Conservation (phyloP, 176 grass and related monocot genomes). For the Luzula sylvatica region DNA sequence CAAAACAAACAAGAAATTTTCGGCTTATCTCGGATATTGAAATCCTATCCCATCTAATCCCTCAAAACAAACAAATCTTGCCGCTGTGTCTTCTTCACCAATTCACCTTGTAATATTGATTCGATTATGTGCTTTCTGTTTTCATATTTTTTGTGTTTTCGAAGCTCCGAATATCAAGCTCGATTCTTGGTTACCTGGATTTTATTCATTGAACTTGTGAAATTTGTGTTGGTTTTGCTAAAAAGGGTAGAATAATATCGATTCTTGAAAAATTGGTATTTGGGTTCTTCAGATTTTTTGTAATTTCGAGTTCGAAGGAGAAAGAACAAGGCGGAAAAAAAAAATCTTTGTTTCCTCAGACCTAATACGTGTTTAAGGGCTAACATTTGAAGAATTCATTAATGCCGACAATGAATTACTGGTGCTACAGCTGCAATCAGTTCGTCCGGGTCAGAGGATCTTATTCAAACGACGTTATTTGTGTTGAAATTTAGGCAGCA, state of each 20-base stretch:
- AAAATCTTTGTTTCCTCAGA: not conserved
- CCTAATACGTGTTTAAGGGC: slow-evolving; percentile 4
- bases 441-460: slow-evolving; percentile 29
- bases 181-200: not conserved
- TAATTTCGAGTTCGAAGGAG: not conserved
- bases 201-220: slow-evolving; percentile 8
- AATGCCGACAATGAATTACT: slow-evolving; percentile 29
- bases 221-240: not conserved
- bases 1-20: no score
- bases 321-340: not conserved
- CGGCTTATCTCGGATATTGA: no score
- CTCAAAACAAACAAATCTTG: no score
- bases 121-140: no score
- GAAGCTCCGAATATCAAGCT: not conserved
- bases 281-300: not conserved
- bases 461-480: slow-evolving; percentile 10
- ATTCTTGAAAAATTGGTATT: no score
- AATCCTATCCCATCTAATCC: no score
- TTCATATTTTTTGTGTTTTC: slow-evolving; percentile 1
- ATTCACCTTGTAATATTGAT: no score
- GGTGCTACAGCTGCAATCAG: slow-evolving; percentile 47
- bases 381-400: not conserved
- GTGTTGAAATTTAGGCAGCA: no score
- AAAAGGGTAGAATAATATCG: not conserved
- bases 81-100: not conserved